Base-by-base conservation (phyloP, 1,284 basidiomycete genomes). In the Sporisorium reilianum region DNA sequence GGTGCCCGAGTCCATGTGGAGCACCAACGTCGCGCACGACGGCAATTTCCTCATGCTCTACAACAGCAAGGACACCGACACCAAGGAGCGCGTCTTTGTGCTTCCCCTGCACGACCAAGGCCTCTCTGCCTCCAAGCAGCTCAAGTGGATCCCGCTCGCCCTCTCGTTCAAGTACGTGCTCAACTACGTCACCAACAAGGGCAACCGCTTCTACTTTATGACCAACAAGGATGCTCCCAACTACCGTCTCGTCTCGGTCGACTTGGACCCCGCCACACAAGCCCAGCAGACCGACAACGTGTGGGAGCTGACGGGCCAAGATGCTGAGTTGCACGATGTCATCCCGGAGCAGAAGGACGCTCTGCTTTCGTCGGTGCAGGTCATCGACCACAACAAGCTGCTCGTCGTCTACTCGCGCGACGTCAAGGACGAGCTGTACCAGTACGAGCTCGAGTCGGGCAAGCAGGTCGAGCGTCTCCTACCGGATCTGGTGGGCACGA, bases 361-460 rank as follows among this genome's bases (percentile, higher is more conserved):
- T 42, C 90, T 91, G 22, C 86, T 94, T 8, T 87, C 87, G 36
- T 86, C 88, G 45, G 87, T 89, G 23, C 81, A 82, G 30, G 86
- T 89, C 23, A 86, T 92, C 23, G 88, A 89, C 64, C 82, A 88
- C 20, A 88, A 91, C 82, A 88, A 89, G 56, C 87, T 93, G 49
- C 88, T 89, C 10, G 81, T 92, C 16, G 86, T 89, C 50, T 93
- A 93, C 87, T 91, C 91, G 78, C 88, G 90, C 64, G 91, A 94
- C 77, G 93, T 92, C 79, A 92, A 91, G 76, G 92, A 94, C 80
- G 91, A 93, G 84, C 87, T 94, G 40, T 93, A 93, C 84, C 84
- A 94, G 57, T 90, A 91, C 85, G 87, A 89, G 44, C 87, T 90
- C 32, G 50, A 73, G 57, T 84, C 86, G 0, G 93, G 93, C 38